A percentile compares a stretch with the other conserved stretches of the same genome.
Evolutionary conservation across 441 rosid genomes (phyloP).

Genomic region (Syzygium malaccense): DNA sequence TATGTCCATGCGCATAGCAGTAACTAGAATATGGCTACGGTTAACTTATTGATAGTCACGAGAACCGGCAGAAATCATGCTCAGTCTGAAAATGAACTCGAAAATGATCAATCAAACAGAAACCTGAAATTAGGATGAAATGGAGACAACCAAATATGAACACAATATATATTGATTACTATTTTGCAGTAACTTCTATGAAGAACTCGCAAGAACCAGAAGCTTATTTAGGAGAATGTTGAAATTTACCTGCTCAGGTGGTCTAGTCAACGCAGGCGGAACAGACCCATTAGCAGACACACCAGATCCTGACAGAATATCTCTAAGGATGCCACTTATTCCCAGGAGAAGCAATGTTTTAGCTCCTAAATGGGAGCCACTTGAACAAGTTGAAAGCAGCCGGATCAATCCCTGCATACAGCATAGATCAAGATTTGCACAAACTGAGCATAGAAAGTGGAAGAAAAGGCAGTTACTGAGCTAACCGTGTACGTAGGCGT

Average conservation of each 20-base stretch:
- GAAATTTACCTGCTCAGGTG: conserved; percentile 83
- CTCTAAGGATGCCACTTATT: conserved; percentile 88
- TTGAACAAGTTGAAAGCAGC: conserved; percentile 89
- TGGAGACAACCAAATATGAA: neutral
- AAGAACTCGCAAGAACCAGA: neutral
- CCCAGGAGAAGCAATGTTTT: conserved; percentile 94
- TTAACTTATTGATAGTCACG: neutral
- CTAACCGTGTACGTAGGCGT: conserved; percentile 91
- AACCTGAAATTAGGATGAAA: neutral
- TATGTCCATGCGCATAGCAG: neutral
- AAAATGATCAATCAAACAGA: neutral
- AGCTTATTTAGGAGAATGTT: neutral
- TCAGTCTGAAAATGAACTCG: neutral
- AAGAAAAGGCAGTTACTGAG: neutral
- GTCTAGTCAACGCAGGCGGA: conserved; percentile 87
- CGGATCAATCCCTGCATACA: conserved; percentile 85
- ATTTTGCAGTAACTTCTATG: neutral
- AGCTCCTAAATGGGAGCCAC: conserved; percentile 93
- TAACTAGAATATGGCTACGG: neutral
- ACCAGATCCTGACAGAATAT: conserved; percentile 87
- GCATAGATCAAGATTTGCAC: neutral
- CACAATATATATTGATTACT: neutral
- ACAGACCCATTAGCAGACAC: conserved; percentile 79
- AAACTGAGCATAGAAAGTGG: neutral
- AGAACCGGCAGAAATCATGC: neutral